These are phyloP conservation scores for Globisporangium paddicum DNA, from an alignment of 352 stramenopile genomes.

Conservation along the genomic window DNA sequence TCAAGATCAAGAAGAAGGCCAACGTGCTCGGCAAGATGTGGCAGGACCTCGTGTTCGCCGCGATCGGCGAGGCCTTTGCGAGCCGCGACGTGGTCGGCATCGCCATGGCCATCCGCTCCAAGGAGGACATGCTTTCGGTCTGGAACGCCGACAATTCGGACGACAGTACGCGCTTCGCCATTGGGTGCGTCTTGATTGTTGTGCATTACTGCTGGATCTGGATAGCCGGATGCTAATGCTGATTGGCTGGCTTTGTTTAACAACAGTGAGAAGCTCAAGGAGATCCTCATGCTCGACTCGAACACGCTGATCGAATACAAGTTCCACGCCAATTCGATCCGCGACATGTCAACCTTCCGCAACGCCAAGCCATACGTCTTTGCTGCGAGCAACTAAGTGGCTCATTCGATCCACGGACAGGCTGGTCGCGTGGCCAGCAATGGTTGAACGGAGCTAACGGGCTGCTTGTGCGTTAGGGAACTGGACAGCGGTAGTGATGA, in stretches of 20 bases:
- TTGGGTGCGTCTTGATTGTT: conserved; percentile 38
- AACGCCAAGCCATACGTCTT: conserved; percentile 93
- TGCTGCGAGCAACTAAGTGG: conserved; percentile 45
- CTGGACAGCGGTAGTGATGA: neutral
- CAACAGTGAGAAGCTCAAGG: conserved; percentile 89
- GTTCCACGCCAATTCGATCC: conserved; percentile 90
- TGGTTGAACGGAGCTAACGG: neutral
- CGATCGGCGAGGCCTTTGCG: conserved; percentile 90
- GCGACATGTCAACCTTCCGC: conserved; percentile 92
- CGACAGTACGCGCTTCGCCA: conserved; percentile 77
- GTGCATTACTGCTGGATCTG: conserved; percentile 4
- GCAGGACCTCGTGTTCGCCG: conserved; percentile 92
- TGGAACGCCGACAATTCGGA: conserved; percentile 94
- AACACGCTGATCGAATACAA: conserved; percentile 96
- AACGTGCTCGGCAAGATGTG: conserved; percentile 94
- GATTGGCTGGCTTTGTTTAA: neutral
- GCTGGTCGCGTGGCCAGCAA: neutral
- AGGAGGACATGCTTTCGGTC: conserved; percentile 92
- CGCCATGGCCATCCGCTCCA: conserved; percentile 90
- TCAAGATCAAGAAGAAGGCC: conserved; percentile 94
- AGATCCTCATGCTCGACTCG: conserved; percentile 92
- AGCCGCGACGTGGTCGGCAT: conserved; percentile 91
- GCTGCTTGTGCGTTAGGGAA: neutral
- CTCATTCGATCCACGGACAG: neutral
- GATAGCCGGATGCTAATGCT: neutral